phyloP scores from a whole-genome alignment of 257 asterid species.

The Primulina huaijiensis region DNA sequence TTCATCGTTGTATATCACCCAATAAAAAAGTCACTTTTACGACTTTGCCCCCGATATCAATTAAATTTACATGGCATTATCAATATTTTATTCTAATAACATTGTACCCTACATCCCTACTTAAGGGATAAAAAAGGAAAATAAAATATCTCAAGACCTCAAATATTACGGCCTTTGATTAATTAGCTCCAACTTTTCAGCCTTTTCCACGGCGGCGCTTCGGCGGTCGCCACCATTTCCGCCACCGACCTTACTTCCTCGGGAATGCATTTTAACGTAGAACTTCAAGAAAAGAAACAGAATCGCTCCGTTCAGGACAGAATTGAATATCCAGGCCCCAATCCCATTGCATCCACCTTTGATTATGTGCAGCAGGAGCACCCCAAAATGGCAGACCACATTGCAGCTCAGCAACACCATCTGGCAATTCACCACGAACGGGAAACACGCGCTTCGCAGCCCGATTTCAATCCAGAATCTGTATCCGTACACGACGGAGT shows the following conservation, averaged over 20 bases:
- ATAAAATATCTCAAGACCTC: conserved; percentile 20
- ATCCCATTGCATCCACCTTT: conserved; percentile 92
- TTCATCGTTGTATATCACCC: no score
- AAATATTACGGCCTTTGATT: conserved; percentile 36
- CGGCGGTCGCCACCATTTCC: conserved; percentile 23
- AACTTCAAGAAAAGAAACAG: conserved; percentile 61
- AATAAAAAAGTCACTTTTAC: not conserved
- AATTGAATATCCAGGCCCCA: conserved; percentile 83
- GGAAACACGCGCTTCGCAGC: conserved; percentile 65
- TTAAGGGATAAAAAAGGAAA: conserved; percentile 4
- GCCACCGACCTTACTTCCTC: conserved; percentile 19
- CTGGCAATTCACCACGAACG: conserved; percentile 72
- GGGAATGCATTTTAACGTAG: conserved; percentile 48
- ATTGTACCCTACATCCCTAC: conserved; percentile 3
- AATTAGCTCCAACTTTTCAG: conserved; percentile 21
- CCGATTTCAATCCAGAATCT: conserved; percentile 91
- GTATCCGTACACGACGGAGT: conserved; percentile 80
- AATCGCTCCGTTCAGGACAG: conserved; percentile 68
- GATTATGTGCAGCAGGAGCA: conserved; percentile 52
- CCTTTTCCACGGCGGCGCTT: conserved; percentile 8
- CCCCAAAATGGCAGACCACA: conserved; percentile 69
- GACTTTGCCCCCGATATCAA: not conserved
- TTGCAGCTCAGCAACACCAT: conserved; percentile 58
- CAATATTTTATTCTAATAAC: not conserved
- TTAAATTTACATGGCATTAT: not conserved